Conservation (phyloP, 2,329 filamentous ascomycete genomes). For the Pseudogymnoascus sp. region DNA sequence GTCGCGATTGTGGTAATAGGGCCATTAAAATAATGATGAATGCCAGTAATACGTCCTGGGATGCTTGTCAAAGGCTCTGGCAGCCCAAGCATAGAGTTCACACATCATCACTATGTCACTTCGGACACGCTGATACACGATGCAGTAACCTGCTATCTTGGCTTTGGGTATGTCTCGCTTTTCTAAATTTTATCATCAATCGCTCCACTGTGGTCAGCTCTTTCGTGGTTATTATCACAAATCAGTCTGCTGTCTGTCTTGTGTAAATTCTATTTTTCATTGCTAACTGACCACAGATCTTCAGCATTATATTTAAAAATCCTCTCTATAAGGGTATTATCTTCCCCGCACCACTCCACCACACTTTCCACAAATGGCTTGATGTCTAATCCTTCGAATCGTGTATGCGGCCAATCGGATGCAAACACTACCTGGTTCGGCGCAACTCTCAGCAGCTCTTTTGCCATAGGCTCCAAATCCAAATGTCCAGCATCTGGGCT, state of each 20-base stretch:
- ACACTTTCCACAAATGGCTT: slow-evolving; percentile 48
- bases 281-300: slow-evolving; percentile 38
- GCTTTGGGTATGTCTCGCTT: neutral
- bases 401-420: slow-evolving; percentile 60
- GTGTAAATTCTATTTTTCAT: neutral
- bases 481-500: slow-evolving; percentile 38
- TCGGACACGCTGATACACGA: neutral
- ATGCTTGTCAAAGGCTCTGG: neutral
- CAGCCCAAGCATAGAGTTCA: neutral
- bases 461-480: slow-evolving; percentile 43
- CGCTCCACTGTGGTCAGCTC: neutral
- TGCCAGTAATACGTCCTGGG: neutral
- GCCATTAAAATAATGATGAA: neutral
- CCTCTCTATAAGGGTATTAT: slow-evolving; percentile 40
- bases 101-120: neutral
- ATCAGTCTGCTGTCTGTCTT: too few relatives aligned
- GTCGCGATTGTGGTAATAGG: slow-evolving; percentile 10
- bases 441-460: slow-evolving; percentile 42
- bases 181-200: neutral
- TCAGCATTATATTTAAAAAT: slow-evolving; percentile 53
- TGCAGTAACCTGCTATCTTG: neutral
- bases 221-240: neutral
- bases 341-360: slow-evolving; percentile 45
- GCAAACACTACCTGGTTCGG: slow-evolving; percentile 48
- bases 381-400: slow-evolving; percentile 52